Base-by-base conservation (phyloP, 768 basidiomycete genomes). In the Rhizopogon rudus region DNA sequence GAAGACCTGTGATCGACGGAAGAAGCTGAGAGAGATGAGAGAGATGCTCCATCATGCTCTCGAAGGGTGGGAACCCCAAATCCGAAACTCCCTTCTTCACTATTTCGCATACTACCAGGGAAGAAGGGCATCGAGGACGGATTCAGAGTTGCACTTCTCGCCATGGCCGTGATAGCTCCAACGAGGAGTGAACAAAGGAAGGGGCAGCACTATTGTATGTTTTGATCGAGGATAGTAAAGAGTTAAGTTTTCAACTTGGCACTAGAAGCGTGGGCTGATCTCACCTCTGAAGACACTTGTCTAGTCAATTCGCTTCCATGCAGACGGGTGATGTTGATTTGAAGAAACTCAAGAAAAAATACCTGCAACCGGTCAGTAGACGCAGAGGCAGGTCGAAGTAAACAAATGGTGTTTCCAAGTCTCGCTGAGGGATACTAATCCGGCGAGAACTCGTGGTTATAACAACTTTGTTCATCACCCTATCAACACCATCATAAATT, bases 101-200 rank as follows among this genome's bases (percentile, higher is more conserved):
- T 74, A 61, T 75, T 65, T 60, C 83, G 82, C 61, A 81, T 66
- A 53, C 54, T 63, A 53, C 86, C 87, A 58, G 90, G 90, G 69
- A 90, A 90, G 80, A 92, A 92, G 50, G 90, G 90, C 68, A 84
- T 84, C 56, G 89, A 92, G 58, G 88, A 78, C 60, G 90, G 88
- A 71, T 91, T 91, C 63, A 91, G 75, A 57, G 87, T 79, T 64
- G 81, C 85, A 64, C 83, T 88, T 79, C 82, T 84, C 59, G 87
- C 84, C 85, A 90, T 88, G 67, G 71, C 74, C 66, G 60, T 57
- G 61, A 60, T 51, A 49, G 56, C 56, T 60, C 57, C 39, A 40
- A 54, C 29, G 35, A 45, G 44, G 41, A 31, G 25, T 33, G 14
- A 57, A 66, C 48, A 67, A 65, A 69, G 60, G 25, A 46, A 65